These are phyloP conservation scores for Aspergillus felis DNA, from an alignment of 2,329 filamentous ascomycete species.

Conservation along the genomic window DNA sequence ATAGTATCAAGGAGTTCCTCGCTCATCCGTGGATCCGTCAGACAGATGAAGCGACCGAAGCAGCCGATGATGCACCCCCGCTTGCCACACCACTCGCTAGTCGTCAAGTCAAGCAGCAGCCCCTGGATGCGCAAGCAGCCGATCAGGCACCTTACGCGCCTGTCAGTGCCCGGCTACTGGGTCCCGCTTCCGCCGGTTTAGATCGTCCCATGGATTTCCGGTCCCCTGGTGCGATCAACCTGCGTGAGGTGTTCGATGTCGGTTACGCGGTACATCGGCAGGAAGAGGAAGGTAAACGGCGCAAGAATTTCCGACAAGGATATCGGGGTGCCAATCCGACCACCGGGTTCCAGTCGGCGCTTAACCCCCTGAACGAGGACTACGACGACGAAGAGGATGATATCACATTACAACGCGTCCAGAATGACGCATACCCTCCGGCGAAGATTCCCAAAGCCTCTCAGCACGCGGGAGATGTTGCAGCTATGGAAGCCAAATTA, in stretches of 20 bases:
- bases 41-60: slow-evolving; percentile 63
- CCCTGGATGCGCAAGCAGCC: slow-evolving; percentile 51
- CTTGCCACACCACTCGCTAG: slow-evolving; percentile 61
- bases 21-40: slow-evolving; percentile 89
- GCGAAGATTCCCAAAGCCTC: slow-evolving; percentile 64
- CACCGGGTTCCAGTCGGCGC: slow-evolving; percentile 58
- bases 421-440: slow-evolving; percentile 40
- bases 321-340: slow-evolving; percentile 52
- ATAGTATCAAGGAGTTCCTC: slow-evolving; percentile 88
- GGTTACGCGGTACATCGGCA: slow-evolving; percentile 96
- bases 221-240: slow-evolving; percentile 88
- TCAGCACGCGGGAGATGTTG: slow-evolving; percentile 56
- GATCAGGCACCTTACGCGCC: slow-evolving; percentile 41
- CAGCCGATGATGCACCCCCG: slow-evolving; percentile 66
- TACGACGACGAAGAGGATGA: slow-evolving; percentile 58
- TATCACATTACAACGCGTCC: slow-evolving; percentile 12
- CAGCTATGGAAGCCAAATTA: slow-evolving; percentile 81
- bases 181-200: slow-evolving; percentile 51
- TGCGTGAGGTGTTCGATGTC: slow-evolving; percentile 96
- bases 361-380: slow-evolving; percentile 63
- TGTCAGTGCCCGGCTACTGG: slow-evolving; percentile 51
- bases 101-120: slow-evolving; percentile 53
- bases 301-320: slow-evolving; percentile 75
- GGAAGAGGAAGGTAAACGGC: slow-evolving; percentile 89
- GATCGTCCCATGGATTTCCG: slow-evolving; percentile 85